Evolutionary conservation across 306 rosid genomes (phyloP), one percentile per base, ranked within the genome.

Genomic region (Dalbergia cochinchinensis): DNA sequence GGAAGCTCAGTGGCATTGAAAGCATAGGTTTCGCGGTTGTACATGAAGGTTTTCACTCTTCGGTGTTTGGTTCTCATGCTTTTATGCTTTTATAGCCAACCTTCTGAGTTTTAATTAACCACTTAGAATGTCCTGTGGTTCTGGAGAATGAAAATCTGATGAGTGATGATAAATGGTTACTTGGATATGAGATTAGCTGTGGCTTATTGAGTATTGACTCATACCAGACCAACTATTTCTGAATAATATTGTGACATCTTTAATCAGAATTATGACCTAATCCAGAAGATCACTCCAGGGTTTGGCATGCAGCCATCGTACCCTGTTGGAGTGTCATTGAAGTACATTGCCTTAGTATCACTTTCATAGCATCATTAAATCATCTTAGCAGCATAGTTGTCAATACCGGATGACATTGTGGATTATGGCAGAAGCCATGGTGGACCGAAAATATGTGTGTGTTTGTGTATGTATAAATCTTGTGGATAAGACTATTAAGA

Each of bases 1-100:
- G 86, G 60, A 74, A 86, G 54, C 54, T 59, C 42, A 35, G 37
- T 71, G 65, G 44, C 63, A 34, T 69, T 73, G 54, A 47, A 26
- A 71, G n/a, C 22, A 8, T 59, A 54, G 60, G 20, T 16, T n/a
- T 54, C 62, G 33, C 16, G 12, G 14, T 62, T 73, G 26, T 78
- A 45, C 16, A 33, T 3, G 34, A 69, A 48, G 14, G n/a, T 31
- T 41, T 74, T 59, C 58, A 18, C 59, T 53, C 31, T 78, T 39
- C 55, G 42, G 8, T 37, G 39, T 53, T 76, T 73, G 42, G 13
- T 35, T 73, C n/a, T 47, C 57, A 5, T 48, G 76, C 33, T 67
- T 41, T 12, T 65, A 5, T 48, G 76, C 33, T 67, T 41, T 12
- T 67, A 11, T 37, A 8, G 64, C 11, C 39, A 22, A 33, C 9